A percentile compares a stretch with the other conserved stretches of the same genome.
These are phyloP conservation scores for Pyrus pyrifolia DNA, from an alignment of 306 rosid genomes.

Conservation along the genomic window DNA sequence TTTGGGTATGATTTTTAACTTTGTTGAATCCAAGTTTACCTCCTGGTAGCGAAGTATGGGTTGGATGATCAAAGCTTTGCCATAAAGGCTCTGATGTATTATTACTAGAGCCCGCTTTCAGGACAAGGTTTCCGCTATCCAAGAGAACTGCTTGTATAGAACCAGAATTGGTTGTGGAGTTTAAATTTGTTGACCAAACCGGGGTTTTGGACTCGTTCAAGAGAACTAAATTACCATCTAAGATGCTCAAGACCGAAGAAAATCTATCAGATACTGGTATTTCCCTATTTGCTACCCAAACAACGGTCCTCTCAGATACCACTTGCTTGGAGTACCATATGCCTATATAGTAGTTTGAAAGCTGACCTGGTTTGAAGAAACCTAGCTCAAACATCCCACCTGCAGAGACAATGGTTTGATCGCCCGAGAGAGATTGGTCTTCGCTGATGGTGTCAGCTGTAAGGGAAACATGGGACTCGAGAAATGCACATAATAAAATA, in stretches of 20 bases:
- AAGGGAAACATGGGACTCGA: too few relatives aligned
- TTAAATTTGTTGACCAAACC: constrained; percentile 53
- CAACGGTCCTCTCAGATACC: neutral
- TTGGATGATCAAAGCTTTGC: constrained; percentile 59
- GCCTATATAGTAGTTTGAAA: constrained; percentile 52
- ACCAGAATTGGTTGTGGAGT: neutral
- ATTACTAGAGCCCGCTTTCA: too few relatives aligned
- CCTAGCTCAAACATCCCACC: too few relatives aligned
- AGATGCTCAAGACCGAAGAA: constrained; percentile 8
- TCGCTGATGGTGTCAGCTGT: too few relatives aligned
- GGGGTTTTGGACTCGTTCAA: constrained; percentile 19
- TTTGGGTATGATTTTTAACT: constrained; percentile 27
- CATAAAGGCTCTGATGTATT: constrained; percentile 19
- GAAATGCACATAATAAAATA: too few relatives aligned
- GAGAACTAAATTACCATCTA: constrained; percentile 36
- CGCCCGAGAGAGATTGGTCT: too few relatives aligned
- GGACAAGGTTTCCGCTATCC: constrained; percentile 25
- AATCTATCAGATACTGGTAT: constrained; percentile 36
- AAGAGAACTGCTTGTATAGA: constrained; percentile 26
- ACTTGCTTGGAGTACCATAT: constrained; percentile 38
- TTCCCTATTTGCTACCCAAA: constrained; percentile 65
- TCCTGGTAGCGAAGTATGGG: constrained; percentile 55
- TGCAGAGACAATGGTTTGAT: too few relatives aligned
- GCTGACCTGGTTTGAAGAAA: constrained; percentile 29
- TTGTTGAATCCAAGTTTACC: constrained; percentile 28